A percentile compares a stretch with the other conserved stretches of the same genome.
These are phyloP conservation scores for Leptoxyphium fumago DNA, from an alignment of 2,329 filamentous ascomycete genomes.

Conservation along the genomic window DNA sequence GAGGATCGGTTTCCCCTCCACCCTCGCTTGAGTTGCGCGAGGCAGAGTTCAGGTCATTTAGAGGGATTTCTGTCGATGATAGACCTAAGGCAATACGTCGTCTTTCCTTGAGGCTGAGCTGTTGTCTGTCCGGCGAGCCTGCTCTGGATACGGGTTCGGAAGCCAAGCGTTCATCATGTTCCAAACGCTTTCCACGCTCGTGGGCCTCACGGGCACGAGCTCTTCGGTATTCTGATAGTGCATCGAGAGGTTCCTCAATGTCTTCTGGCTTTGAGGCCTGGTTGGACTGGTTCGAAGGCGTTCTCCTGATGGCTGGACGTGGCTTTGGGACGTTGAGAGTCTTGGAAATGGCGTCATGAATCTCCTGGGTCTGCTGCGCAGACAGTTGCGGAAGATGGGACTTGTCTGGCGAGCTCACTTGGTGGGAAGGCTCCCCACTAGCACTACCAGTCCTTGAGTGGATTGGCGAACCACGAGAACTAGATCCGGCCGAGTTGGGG, in stretches of 20 bases:
- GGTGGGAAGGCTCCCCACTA: slow-evolving; percentile 4
- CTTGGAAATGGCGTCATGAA: slow-evolving; percentile 12
- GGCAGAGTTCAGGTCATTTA: slow-evolving; percentile 11
- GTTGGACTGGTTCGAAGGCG: slow-evolving; percentile 4
- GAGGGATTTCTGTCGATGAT: slow-evolving; percentile 12
- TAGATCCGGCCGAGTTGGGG: not conserved
- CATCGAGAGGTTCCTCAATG: not conserved
- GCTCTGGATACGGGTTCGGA: slow-evolving; percentile 17
- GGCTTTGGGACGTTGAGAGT: slow-evolving; percentile 12
- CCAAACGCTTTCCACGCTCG: slow-evolving; percentile 21
- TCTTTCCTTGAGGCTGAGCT: not conserved
- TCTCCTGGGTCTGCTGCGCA: slow-evolving; percentile 16
- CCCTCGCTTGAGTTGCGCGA: slow-evolving; percentile 19
- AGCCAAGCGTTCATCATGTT: slow-evolving; percentile 13
- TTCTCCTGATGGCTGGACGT: slow-evolving; percentile 15
- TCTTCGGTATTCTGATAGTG: slow-evolving; percentile 4
- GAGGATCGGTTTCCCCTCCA: slow-evolving; percentile 6
- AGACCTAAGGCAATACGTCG: not conserved
- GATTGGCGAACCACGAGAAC: not conserved
- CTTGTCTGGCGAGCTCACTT: slow-evolving; percentile 4
- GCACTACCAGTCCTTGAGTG: not conserved
- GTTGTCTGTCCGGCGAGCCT: slow-evolving; percentile 12
- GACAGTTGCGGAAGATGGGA: slow-evolving; percentile 18
- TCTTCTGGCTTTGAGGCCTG: slow-evolving; percentile 10
- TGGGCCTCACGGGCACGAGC: slow-evolving; percentile 17